Base-by-base conservation (phyloP, 2,329 filamentous ascomycete genomes). In the Colletotrichum tanaceti region DNA sequence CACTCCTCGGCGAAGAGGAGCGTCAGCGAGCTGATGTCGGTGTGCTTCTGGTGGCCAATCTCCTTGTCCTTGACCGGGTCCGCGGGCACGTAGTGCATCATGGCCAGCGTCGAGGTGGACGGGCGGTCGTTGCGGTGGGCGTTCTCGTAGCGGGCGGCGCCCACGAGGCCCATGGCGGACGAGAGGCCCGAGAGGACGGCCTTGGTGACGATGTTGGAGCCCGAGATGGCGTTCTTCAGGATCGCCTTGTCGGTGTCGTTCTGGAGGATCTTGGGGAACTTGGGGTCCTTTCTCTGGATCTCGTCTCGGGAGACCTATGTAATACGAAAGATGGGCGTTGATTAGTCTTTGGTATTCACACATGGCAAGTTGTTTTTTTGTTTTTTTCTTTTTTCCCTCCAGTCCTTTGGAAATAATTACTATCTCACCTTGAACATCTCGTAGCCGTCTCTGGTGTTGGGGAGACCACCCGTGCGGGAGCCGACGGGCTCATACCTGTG, bases 41-140 rank as follows among this genome's bases (percentile, higher is more conserved):
- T 87, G 78, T 87, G 85, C 77, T 85, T 86, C 77, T 86, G 82
- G 77, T 87, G 84, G 28, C 84, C 84, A 72, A 86, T 80, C 73
- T 81, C 80, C 71, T 79, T 77, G 70, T 81, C 77, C 59, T 74
- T 69, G 50, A 35, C 72, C 43, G 81, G 79, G 65, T 84, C 81
- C 22, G 78, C 78, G 22, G 83, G 83, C 67, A 84, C 79, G 77
- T 86, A 86, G 79, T 85, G 84, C 81, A 86, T 84, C 83, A 86
- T 84, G 71, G 83, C 82, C n/a, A 87, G 76, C 16, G 84, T 85
- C 57, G 78, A 83, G 35, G 81, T 84, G 6, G 83, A 85, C 7
- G 82, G 80, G 7, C 79, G 79, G 71, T 84, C 80, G 76, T 85
- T 85, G 72, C 83, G 82, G 79, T 87, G 84, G 66, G 78, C 76